phyloP scores from a whole-genome alignment of 768 basidiomycete species.

The Pisolithus tinctorius region DNA sequence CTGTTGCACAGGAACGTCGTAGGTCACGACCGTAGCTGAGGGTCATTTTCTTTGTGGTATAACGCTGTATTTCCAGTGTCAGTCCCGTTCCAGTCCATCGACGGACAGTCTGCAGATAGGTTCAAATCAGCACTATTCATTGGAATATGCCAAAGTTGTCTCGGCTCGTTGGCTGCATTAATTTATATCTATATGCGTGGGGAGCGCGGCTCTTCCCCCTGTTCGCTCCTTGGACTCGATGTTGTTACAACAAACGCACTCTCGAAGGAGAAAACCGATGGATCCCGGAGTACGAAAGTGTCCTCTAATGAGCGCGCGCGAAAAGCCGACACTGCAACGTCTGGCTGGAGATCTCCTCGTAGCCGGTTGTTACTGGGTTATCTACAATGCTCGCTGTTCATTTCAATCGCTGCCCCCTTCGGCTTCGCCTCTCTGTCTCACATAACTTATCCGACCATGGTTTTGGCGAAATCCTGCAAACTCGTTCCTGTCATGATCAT shows the following conservation, averaged over 20 bases:
- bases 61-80: slow-evolving; percentile 49
- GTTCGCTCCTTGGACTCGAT: slow-evolving; percentile 56
- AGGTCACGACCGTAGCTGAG: slow-evolving; percentile 17
- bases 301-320: slow-evolving; percentile 27
- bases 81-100: slow-evolving; percentile 71
- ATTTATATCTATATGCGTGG: slow-evolving; percentile 64
- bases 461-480: slow-evolving; percentile 97
- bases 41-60: neutral
- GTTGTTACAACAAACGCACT: slow-evolving; percentile 7
- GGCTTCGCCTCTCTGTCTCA: slow-evolving; percentile 93
- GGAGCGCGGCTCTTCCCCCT: slow-evolving; percentile 44
- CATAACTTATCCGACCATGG: slow-evolving; percentile 98
- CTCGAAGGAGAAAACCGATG: slow-evolving; percentile 13
- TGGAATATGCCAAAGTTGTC: slow-evolving; percentile 76
- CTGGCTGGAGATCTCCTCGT: slow-evolving; percentile 26
- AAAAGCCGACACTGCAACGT: slow-evolving; percentile 21
- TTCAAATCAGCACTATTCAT: slow-evolving; percentile 85
- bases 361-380: slow-evolving; percentile 61
- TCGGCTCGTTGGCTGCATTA: slow-evolving; percentile 70
- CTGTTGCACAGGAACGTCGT: slow-evolving; percentile 92
- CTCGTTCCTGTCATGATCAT: slow-evolving; percentile 98
- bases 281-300: slow-evolving; percentile 28
- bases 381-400: slow-evolving; percentile 80
- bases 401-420: slow-evolving; percentile 89
- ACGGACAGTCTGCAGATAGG: slow-evolving; percentile 55